phyloP scores from a whole-genome alignment of 257 asterid species.

The Fraxinus quadrangulata region DNA sequence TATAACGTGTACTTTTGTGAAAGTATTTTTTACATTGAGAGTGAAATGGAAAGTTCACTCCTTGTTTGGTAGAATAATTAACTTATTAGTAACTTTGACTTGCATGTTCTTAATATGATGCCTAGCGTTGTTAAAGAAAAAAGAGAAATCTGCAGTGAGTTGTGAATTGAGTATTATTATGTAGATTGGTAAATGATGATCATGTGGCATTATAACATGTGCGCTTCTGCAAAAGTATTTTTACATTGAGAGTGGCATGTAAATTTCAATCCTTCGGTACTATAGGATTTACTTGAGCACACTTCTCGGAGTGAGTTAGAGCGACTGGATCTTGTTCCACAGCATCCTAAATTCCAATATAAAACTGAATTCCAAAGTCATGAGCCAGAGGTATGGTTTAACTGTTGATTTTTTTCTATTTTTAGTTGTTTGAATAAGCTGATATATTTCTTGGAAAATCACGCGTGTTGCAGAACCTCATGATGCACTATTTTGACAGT shows the following conservation, averaged over 20 bases:
- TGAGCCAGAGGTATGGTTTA: slow-evolving; percentile 69
- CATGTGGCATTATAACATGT: neutral
- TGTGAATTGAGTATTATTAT: slow-evolving; percentile 6
- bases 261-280: slow-evolving; percentile 20
- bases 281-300: slow-evolving; percentile 47
- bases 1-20: neutral
- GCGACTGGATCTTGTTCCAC: slow-evolving; percentile 41
- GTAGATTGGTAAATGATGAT: slow-evolving; percentile 25
- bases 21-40: neutral
- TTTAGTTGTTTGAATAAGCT: neutral
- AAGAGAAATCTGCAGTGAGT: slow-evolving; percentile 3
- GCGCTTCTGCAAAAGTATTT: neutral
- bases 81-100: neutral
- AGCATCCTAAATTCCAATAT: slow-evolving; percentile 61
- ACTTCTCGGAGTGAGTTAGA: slow-evolving; percentile 61
- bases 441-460: slow-evolving; percentile 14
- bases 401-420: neutral
- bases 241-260: slow-evolving; percentile 20
- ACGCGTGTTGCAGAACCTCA: slow-evolving; percentile 28
- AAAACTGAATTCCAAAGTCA: slow-evolving; percentile 94
- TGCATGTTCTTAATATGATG: neutral
- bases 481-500: slow-evolving; percentile 45
- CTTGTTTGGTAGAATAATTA: neutral
- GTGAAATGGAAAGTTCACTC: neutral
- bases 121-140: neutral